Evolutionary conservation across 768 basidiomycete species (phyloP).

Genomic region (Nevesoporus exiguus): DNA sequence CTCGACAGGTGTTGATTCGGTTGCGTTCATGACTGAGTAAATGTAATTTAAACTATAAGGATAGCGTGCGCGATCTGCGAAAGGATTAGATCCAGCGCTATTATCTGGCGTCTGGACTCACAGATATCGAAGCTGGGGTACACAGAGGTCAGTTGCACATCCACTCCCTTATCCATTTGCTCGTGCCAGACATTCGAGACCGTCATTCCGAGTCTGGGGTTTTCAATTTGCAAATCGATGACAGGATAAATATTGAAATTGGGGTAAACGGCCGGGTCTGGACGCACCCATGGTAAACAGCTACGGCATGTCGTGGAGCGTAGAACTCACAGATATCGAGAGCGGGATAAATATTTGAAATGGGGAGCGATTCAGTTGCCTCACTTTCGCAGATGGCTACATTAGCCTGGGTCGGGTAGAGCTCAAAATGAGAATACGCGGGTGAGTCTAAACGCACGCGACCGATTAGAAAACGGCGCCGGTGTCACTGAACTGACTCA

Average conservation of each 20-base stretch:
- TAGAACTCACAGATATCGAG: constrained; percentile 19
- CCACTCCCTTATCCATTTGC: constrained; percentile 5
- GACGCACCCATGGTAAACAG: constrained; percentile 20
- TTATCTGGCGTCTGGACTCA: constrained; percentile 20
- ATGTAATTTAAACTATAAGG: constrained; percentile 37
- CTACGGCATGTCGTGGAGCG: not conserved
- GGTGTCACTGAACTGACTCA: constrained; percentile 11
- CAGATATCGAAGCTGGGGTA: constrained; percentile 32
- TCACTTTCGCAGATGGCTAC: not conserved
- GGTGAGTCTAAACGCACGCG: constrained; percentile 12
- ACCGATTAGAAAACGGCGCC: constrained; percentile 2
- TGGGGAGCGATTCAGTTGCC: not conserved
- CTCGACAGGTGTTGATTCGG: constrained; percentile 3
- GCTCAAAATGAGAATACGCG: constrained; percentile 32
- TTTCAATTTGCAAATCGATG: constrained; percentile 2
- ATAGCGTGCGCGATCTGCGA: constrained; percentile 39
- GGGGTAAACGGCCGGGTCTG: constrained; percentile 42
- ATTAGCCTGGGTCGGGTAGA: constrained; percentile 28
- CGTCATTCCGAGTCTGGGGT: not conserved
- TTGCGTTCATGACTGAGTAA: constrained; percentile 27
- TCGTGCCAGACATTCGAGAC: not conserved
- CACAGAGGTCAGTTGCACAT: constrained; percentile 1
- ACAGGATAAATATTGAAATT: constrained; percentile 41
- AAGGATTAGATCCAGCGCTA: not conserved
- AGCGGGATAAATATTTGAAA: constrained; percentile 22